Conservation (phyloP, 129 eudicot genomes). For the Oenanthe sinensis region DNA sequence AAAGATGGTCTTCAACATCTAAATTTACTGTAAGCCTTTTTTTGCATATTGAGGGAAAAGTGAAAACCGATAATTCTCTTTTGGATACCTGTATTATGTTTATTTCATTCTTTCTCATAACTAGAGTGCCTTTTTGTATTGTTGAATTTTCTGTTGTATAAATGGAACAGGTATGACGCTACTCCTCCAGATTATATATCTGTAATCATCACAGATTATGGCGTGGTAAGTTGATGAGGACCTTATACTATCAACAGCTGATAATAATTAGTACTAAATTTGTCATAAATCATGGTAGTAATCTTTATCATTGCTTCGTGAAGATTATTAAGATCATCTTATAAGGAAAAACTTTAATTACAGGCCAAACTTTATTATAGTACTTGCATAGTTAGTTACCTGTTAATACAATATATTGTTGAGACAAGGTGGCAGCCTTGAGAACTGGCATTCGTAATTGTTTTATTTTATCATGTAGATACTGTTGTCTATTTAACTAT, state of each 20-base stretch:
- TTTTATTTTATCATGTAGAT: neutral
- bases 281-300: neutral
- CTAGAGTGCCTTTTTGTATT: neutral
- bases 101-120: neutral
- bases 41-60: neutral
- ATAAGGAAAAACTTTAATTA: neutral
- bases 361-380: neutral
- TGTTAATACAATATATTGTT: neutral
- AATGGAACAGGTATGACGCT: slow-evolving; percentile 61
- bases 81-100: neutral
- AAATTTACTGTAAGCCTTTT: slow-evolving; percentile 62
- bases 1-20: slow-evolving; percentile 53
- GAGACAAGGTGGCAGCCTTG: neutral
- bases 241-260: neutral
- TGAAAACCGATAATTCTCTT: neutral
- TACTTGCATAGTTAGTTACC: neutral
- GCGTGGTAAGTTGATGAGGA: slow-evolving; percentile 56
- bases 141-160: slow-evolving; percentile 9
- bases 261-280: neutral
- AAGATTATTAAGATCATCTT: neutral
- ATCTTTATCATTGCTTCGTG: neutral
- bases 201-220: slow-evolving; percentile 77
- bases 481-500: neutral
- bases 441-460: neutral
- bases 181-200: slow-evolving; percentile 89